Evolutionary conservation across 768 basidiomycete species (phyloP).

Genomic region (Sarcodon aspratus): DNA sequence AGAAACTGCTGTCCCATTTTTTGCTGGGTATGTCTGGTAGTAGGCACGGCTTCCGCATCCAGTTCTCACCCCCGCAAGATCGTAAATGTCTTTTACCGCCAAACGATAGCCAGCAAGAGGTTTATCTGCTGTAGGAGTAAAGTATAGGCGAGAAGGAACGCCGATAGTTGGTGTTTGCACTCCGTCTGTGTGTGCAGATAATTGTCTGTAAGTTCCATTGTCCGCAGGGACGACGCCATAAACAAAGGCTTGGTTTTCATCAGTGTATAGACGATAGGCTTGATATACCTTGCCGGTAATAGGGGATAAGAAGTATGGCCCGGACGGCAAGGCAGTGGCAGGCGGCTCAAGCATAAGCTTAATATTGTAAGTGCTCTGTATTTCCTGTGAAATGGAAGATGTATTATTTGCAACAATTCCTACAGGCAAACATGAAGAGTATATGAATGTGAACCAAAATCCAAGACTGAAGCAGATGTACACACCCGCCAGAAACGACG

Average conservation of each 20-base stretch:
- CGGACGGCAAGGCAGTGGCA: conserved; percentile 6
- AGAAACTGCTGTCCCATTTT: conserved; percentile 26
- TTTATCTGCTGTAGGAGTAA: conserved; percentile 14
- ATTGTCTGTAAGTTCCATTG: conserved; percentile 17
- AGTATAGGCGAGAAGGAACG: conserved; percentile 38
- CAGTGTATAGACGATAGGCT: conserved; percentile 29
- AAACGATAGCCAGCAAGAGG: conserved; percentile 35
- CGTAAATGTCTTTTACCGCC: conserved; percentile 36
- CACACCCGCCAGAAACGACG: conserved; percentile 12
- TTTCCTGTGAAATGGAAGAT: no score
- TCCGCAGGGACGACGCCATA: conserved; percentile 29
- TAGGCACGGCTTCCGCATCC: conserved; percentile 26
- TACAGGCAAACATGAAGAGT: no score
- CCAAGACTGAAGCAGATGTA: neutral
- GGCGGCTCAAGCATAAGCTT: neutral
- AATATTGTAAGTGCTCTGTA: no score
- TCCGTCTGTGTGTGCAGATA: conserved; percentile 12
- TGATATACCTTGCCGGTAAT: conserved; percentile 15
- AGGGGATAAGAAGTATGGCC: conserved; percentile 15
- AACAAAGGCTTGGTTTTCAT: conserved; percentile 32
- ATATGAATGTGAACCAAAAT: no score
- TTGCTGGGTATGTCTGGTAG: conserved; percentile 22
- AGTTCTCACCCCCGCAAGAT: conserved; percentile 24
- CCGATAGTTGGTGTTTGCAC: conserved; percentile 24
- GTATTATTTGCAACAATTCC: no score